Percentiles rank a stretch among this genome's conserved stretches.
These are phyloP conservation scores for Psilocybe sp. DNA, from an alignment of 768 basidiomycete genomes.

Conservation along the genomic window DNA sequence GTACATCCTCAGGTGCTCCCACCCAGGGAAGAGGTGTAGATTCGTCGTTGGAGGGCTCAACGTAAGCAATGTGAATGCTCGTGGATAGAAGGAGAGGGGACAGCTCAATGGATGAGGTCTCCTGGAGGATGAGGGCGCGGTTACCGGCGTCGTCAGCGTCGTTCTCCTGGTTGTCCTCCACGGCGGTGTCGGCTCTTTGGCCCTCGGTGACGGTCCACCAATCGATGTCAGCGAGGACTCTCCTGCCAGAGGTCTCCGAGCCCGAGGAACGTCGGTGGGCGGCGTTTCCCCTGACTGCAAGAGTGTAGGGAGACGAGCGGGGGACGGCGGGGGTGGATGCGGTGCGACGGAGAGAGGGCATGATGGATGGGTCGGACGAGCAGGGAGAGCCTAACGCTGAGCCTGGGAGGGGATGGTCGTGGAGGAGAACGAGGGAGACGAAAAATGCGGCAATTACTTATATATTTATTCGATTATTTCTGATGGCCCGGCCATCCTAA, in stretches of 20 bases:
- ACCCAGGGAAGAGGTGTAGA: conserved; percentile 32
- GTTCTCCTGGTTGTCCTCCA: conserved; percentile 40
- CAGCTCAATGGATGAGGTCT: conserved; percentile 9
- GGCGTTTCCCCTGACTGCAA: conserved; percentile 32
- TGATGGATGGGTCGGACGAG: conserved; percentile 31
- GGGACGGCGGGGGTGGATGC: conserved; percentile 65
- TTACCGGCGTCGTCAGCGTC: conserved; percentile 39
- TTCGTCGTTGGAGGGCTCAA: conserved; percentile 35
- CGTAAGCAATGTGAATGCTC: conserved; percentile 30
- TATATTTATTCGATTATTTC: conserved; percentile 33
- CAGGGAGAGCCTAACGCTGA: conserved; percentile 43
- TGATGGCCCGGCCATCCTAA: conserved; percentile 27
- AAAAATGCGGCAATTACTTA: conserved; percentile 34
- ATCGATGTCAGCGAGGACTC: conserved; percentile 83
- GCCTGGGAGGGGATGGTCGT: conserved; percentile 30
- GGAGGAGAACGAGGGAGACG: conserved; percentile 31
- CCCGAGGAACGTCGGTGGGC: conserved; percentile 63
- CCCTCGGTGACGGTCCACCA: conserved; percentile 83
- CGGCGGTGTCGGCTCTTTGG: conserved; percentile 50
- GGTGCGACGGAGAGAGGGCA: conserved; percentile 82
- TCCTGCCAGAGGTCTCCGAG: conserved; percentile 60
- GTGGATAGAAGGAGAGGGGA: conserved; percentile 5
- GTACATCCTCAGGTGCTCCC: conserved; percentile 20
- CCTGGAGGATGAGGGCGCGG: conserved; percentile 25
- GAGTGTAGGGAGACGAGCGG: conserved; percentile 59